Conservation (phyloP, 1,284 basidiomycete species). For the Anthracocystis walkeri region DNA sequence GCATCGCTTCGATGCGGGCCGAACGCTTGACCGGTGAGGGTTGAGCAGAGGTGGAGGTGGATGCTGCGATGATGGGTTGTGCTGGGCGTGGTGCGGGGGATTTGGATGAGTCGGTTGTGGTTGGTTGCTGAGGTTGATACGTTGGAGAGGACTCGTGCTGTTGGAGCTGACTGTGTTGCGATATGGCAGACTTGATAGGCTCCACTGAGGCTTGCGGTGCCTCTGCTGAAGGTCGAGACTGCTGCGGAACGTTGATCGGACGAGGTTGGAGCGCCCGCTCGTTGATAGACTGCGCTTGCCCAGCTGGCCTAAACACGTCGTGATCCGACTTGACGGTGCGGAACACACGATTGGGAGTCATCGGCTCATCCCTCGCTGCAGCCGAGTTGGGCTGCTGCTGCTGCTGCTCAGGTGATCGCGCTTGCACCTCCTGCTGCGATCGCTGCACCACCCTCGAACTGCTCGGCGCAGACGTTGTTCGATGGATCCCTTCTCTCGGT, state of each 20-base stretch:
- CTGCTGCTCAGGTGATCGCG: conserved; percentile 9
- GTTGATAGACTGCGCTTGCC: neutral
- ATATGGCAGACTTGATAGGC: neutral
- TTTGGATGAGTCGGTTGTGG: neutral
- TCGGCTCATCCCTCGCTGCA: neutral
- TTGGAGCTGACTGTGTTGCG: neutral
- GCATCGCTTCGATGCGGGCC: conserved; percentile 47
- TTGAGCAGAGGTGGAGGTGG: neutral
- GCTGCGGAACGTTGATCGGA: conserved; percentile 14
- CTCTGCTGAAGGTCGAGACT: no score
- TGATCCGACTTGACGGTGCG: conserved; percentile 44
- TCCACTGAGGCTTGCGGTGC: neutral
- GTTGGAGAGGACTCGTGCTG: no score
- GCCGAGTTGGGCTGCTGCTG: conserved; percentile 2
- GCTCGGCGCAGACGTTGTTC: conserved; percentile 37
- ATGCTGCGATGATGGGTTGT: neutral
- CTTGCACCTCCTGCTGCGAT: conserved; percentile 1
- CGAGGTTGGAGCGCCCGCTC: conserved; percentile 17
- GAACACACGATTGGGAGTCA: conserved; percentile 16
- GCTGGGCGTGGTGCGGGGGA: neutral
- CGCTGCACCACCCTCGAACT: conserved; percentile 5
- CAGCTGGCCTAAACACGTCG: conserved; percentile 29
- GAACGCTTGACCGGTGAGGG: conserved; percentile 41
- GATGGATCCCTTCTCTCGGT: conserved; percentile 33
- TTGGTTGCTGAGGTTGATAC: neutral